A percentile compares a stretch with the other conserved stretches of the same genome.
These are phyloP conservation scores for Panicum hallii DNA, from an alignment of 202 grass and related monocot species.

Conservation along the genomic window DNA sequence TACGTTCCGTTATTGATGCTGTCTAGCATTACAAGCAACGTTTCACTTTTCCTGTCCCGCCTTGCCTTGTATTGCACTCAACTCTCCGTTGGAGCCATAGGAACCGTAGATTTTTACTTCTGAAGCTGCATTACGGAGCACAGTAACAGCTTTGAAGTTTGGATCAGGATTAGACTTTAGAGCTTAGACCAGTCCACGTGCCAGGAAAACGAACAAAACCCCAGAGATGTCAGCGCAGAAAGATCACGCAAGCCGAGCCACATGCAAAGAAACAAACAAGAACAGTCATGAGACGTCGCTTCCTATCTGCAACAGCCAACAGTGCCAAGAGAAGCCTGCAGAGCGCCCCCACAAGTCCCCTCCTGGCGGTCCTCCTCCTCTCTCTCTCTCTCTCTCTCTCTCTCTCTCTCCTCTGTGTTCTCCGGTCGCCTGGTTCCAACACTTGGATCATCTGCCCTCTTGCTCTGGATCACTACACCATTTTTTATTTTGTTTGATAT, in stretches of 20 bases:
- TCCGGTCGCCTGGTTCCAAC: not conserved
- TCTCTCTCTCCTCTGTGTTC: not conserved
- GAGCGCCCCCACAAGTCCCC: not conserved
- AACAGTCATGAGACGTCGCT: constrained; percentile 49
- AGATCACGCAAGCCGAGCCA: constrained; percentile 12
- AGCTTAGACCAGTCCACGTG: not conserved
- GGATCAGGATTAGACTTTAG: not conserved
- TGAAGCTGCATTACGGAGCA: not conserved
- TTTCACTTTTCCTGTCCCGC: not conserved
- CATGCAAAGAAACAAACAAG: constrained; percentile 32
- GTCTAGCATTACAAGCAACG: constrained; percentile 43
- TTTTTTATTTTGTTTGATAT: not conserved
- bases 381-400: too few species aligned
- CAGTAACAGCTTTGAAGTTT: not conserved
- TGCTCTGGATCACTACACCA: constrained; percentile 37
- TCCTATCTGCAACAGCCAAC: constrained; percentile 28
- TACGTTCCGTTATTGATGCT: constrained; percentile 14
- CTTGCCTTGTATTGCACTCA: constrained; percentile 35
- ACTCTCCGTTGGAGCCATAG: too few species aligned
- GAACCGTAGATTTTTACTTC: not conserved
- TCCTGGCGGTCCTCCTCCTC: not conserved
- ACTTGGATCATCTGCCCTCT: constrained; percentile 41
- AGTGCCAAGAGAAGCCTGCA: not conserved
- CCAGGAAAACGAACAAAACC: not conserved
- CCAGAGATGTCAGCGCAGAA: constrained; percentile 30